These are phyloP conservation scores for Phalaenopsis equestris DNA, from an alignment of 106 monocot species.

Conservation along the genomic window DNA sequence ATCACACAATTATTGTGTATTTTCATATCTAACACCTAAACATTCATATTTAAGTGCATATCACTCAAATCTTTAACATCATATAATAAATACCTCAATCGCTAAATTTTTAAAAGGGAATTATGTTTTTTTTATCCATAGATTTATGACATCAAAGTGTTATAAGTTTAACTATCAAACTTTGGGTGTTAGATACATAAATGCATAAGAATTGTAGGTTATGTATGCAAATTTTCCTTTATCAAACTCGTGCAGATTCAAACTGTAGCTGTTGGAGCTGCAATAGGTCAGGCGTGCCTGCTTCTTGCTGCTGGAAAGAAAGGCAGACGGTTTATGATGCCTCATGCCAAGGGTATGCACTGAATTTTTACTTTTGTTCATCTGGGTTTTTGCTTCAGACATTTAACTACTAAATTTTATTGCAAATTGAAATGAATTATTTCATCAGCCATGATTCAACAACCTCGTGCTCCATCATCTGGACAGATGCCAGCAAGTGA, in stretches of 20 bases:
- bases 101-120: too few species aligned
- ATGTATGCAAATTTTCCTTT: neutral
- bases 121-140: too few species aligned
- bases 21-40: too few species aligned
- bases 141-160: too few species aligned
- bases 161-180: too few species aligned
- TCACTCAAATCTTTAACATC: too few species aligned
- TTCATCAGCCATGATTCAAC: constrained; percentile 85
- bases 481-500: constrained; percentile 91
- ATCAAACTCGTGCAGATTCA: constrained; percentile 44
- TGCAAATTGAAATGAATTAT: constrained; percentile 4
- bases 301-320: constrained; percentile 95
- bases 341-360: constrained; percentile 75
- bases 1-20: too few species aligned
- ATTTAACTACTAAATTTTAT: neutral
- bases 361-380: neutral
- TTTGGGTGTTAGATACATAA: too few species aligned
- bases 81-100: too few species aligned
- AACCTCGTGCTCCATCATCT: constrained; percentile 93
- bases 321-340: constrained; percentile 95
- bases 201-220: too few species aligned
- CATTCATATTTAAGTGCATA: too few species aligned
- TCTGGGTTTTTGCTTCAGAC: neutral
- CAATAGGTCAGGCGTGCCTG: constrained; percentile 86
- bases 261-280: constrained; percentile 85